phyloP scores from a whole-genome alignment of 2,329 filamentous ascomycete species.

The Claviceps sp. region DNA sequence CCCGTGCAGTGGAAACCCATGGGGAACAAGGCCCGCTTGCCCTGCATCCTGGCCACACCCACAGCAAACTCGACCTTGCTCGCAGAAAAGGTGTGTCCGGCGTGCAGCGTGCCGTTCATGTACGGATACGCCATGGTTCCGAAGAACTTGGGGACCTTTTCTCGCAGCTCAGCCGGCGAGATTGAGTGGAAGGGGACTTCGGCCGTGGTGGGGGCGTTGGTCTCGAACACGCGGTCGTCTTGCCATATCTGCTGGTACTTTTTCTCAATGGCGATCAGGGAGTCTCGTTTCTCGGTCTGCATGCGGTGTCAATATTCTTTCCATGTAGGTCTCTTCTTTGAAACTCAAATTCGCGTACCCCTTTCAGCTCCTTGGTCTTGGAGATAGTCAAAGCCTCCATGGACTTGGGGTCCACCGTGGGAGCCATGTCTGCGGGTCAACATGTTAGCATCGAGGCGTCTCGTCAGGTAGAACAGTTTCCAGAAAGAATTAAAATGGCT shows the following conservation, averaged over 20 bases:
- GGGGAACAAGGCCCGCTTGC: constrained; percentile 76
- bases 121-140: constrained; percentile 46
- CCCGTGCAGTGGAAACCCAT: constrained; percentile 88
- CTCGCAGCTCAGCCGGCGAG: constrained; percentile 59
- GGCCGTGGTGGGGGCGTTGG: constrained; percentile 64
- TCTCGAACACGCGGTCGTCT: constrained; percentile 55
- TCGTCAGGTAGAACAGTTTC: neutral
- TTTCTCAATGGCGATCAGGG: constrained; percentile 71
- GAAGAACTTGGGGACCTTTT: constrained; percentile 83
- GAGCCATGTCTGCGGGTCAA: constrained; percentile 24
- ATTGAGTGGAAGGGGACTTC: constrained; percentile 68
- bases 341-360: constrained; percentile 23
- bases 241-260: constrained; percentile 67
- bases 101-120: constrained; percentile 82
- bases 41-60: constrained; percentile 80
- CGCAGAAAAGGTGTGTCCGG: constrained; percentile 83
- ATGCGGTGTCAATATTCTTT: neutral
- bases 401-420: constrained; percentile 29
- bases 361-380: constrained; percentile 49
- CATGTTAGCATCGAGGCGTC: neutral
- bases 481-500: too few species aligned
- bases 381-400: constrained; percentile 39
- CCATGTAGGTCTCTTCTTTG: neutral
- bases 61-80: constrained; percentile 88
- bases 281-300: constrained; percentile 76